Evolutionary conservation across 148 eudicot species (phyloP), one percentile per base, ranked within the genome.

Genomic region (Nepenthes mirabilis): DNA sequence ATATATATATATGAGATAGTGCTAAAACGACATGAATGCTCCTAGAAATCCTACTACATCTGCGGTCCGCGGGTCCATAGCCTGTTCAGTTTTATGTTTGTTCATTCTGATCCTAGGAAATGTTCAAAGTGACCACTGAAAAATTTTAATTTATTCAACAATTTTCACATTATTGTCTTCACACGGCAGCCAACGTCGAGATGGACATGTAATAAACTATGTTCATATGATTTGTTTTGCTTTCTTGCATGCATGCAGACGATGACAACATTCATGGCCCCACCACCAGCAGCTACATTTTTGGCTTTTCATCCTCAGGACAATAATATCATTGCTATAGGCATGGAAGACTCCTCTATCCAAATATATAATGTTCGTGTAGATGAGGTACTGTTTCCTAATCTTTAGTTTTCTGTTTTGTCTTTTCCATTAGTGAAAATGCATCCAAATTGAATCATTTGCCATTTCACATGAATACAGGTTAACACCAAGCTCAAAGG

Each of bases 241-340:
- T 56, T 58, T 59, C 34, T 49, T 53, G 66, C 56, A 43, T 40
- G 50, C 56, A 73, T 81, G 73, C 82, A 89, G 97, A 89, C 90
- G 2, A 82, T 89, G 94, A 83, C 94, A 2, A 83, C 88, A 54
- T 89, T 83, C 80, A 89, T 86, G 94, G 83, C 90, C 33, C 75
- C 97, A 63, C 94, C 97, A 65, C 97, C 97, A 23, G 87, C 90
- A 47, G 96, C 90, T 65, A 83, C 97, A 14, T 89, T 81, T 82
- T 70, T 89, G 72, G 96, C 87, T 36, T 85, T 89, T 64, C 93
- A 89, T 76, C 94, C 94, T 43, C 86, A 77, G 63, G 97, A 89
- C 75, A 86, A 89, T 61, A 89, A 89, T 66, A 82, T 86, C n/a
- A 78, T 89, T 70, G 97, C 94, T 37, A 86, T 89, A 63, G 97